Base-by-base conservation (phyloP, 2,329 filamentous ascomycete genomes). In the Alternaria viburni region DNA sequence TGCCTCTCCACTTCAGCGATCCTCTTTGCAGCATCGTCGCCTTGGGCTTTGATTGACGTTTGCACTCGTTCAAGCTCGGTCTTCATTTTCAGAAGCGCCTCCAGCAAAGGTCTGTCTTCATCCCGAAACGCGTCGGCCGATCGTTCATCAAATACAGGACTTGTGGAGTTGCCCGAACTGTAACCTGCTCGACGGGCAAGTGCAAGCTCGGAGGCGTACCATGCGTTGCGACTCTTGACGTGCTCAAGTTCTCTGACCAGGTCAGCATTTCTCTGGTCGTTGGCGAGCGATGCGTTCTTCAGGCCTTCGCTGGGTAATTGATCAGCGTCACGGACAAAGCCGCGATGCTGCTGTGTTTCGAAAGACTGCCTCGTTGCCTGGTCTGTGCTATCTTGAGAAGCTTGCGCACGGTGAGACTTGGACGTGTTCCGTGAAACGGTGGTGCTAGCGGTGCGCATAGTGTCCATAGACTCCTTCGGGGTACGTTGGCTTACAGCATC, bases 1-100 rank as follows among this genome's bases (percentile, higher is more conserved):
- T 99, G 96, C 77, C 92, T 94, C 78, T 99, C 96, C 1, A 96
- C 91, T 77, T 97, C 94, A 2, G 95, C 94, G 65, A 99, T 94
- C 65, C 95, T 89, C 78, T 91, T 94, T 0, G 94, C 93, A 9
- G 96, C 94, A 59, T 93, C 83, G 8, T 93, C 85, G 12, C 93
- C 92, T 81, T 98, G 96, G 70, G 93, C 89, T 71, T 97, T 94
- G 54, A 99, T 92, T 0, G 93, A 93, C 13, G 85, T 89, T 78
- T 99, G 96, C 46, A 99, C 94, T 65, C 94, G 96, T 23, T 91
- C 88, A 12, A 99, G 85, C 75, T 99, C 96, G 7, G 90, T 88
- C 62, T 93, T 90, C 93, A 99, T 97, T 19, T 91, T 90, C 60
- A 99, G 83, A 52, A 99, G 87, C 7, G 96, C 96, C 80, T 99